phyloP scores from a whole-genome alignment of 768 basidiomycete species.

The Lentinula raphanica region DNA sequence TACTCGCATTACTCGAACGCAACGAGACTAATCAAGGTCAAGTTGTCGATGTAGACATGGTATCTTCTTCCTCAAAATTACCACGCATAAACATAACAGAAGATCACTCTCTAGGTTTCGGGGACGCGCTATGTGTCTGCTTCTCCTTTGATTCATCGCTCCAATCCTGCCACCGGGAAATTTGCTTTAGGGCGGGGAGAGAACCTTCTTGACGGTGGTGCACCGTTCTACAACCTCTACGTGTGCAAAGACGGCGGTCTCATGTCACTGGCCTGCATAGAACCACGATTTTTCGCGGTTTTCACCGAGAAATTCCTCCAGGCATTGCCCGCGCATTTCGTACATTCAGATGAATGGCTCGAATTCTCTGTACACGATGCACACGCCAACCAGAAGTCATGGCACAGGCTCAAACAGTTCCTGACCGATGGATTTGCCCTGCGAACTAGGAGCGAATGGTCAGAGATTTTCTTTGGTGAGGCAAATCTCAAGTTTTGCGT shows the following conservation, averaged over 20 bases:
- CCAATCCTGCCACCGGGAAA: constrained; percentile 17
- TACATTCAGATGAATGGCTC: constrained; percentile 46
- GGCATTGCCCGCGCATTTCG: constrained; percentile 41
- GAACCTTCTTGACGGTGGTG: constrained; percentile 68
- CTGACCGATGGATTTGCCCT: constrained; percentile 59
- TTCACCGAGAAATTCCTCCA: constrained; percentile 54
- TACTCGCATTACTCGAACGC: constrained; percentile 71
- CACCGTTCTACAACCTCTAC: constrained; percentile 76
- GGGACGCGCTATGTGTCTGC: constrained; percentile 75
- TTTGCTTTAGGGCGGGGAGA: constrained; percentile 45
- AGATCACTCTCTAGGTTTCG: constrained; percentile 58
- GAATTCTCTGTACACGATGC: constrained; percentile 34
- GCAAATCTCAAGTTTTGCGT: too few relatives aligned
- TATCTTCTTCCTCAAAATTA: constrained; percentile 22
- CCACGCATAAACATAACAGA: not conserved
- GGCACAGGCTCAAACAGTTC: constrained; percentile 54
- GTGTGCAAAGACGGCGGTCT: constrained; percentile 65
- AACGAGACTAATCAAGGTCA: constrained; percentile 63
- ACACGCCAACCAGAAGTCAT: constrained; percentile 43
- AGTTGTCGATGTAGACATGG: constrained; percentile 75
- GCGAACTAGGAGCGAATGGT: constrained; percentile 65
- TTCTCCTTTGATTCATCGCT: constrained; percentile 54
- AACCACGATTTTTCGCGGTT: constrained; percentile 62
- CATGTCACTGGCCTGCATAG: constrained; percentile 75
- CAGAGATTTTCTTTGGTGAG: constrained; percentile 58